Evolutionary conservation across 495 filamentous ascomycete species (phyloP).

Genomic region (Lepraria neglecta): DNA sequence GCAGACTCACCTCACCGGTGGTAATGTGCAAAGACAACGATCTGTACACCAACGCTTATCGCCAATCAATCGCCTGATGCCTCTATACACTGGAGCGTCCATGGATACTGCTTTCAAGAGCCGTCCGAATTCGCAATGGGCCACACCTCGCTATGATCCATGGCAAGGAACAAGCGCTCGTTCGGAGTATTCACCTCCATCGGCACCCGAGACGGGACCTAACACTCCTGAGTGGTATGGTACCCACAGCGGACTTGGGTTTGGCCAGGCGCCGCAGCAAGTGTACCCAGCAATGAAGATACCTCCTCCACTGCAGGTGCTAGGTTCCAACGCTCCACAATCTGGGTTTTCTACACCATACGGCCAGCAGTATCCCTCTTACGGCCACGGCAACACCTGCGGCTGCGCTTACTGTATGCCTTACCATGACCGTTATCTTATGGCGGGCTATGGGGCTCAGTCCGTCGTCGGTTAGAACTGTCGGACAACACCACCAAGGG

Average conservation of each 20-base stretch:
- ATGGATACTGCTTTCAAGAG: conserved; percentile 34
- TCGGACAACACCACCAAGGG: no score
- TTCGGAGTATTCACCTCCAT: conserved; percentile 61
- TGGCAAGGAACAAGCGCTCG: conserved; percentile 48
- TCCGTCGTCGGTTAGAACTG: conserved; percentile 52
- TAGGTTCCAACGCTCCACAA: conserved; percentile 41
- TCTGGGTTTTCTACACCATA: conserved; percentile 51
- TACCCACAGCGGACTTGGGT: conserved; percentile 50
- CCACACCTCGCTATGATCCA: conserved; percentile 42
- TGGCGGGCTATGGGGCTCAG: conserved; percentile 55
- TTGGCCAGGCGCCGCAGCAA: conserved; percentile 47
- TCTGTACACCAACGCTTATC: conserved; percentile 12
- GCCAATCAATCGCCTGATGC: conserved; percentile 12
- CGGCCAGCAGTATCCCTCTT: conserved; percentile 53
- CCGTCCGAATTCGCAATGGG: conserved; percentile 32
- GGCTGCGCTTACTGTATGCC: conserved; percentile 61
- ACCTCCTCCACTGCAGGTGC: conserved; percentile 33
- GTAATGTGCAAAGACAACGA: conserved; percentile 44
- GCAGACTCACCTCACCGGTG: conserved; percentile 49
- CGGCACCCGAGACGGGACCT: conserved; percentile 61
- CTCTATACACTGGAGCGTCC: conserved; percentile 23
- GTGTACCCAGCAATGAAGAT: conserved; percentile 40
- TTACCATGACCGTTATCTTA: conserved; percentile 59
- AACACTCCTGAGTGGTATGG: conserved; percentile 54
- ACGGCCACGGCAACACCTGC: conserved; percentile 57